Evolutionary conservation across 352 stramenopile genomes (phyloP).

Genomic region (Pseudoperonospora humuli): DNA sequence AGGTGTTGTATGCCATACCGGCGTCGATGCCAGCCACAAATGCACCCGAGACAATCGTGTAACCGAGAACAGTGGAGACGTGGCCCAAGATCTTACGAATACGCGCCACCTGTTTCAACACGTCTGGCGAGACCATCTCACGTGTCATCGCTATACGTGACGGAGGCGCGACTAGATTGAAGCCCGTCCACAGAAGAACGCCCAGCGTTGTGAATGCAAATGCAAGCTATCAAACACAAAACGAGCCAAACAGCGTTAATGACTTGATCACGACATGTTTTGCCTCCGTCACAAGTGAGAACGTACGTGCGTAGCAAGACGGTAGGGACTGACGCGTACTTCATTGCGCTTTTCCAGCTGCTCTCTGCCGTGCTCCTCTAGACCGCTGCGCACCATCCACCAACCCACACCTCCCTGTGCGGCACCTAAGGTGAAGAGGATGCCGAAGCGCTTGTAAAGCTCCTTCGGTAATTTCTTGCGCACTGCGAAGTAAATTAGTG

Average conservation of each 20-base stretch:
- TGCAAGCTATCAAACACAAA: conserved; percentile 52
- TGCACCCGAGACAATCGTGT: conserved; percentile 84
- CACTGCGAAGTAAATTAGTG: conserved; percentile 90
- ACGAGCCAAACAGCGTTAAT: conserved; percentile 4
- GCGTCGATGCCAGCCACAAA: conserved; percentile 99
- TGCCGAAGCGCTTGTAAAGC: conserved; percentile 55
- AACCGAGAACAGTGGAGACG: conserved; percentile 57
- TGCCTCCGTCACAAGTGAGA: not conserved
- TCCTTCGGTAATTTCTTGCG: conserved; percentile 72
- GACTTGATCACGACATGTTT: not conserved
- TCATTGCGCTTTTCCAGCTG: conserved; percentile 83
- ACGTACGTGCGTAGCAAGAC: conserved; percentile 91
- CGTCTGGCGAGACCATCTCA: conserved; percentile 77
- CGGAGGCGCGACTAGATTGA: conserved; percentile 83
- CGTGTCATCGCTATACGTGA: conserved; percentile 48
- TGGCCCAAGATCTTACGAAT: conserved; percentile 64
- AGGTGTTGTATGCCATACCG: conserved; percentile 97
- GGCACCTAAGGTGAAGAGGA: conserved; percentile 58
- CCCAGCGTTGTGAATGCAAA: conserved; percentile 97
- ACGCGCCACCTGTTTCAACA: conserved; percentile 48
- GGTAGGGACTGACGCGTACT: conserved; percentile 96
- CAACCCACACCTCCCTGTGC: conserved; percentile 89
- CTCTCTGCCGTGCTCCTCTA: conserved; percentile 89
- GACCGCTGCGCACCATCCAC: conserved; percentile 99
- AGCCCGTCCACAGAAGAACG: conserved; percentile 91